Conservation (phyloP, 352 stramenopile genomes). For the Pythium dissimile region DNA sequence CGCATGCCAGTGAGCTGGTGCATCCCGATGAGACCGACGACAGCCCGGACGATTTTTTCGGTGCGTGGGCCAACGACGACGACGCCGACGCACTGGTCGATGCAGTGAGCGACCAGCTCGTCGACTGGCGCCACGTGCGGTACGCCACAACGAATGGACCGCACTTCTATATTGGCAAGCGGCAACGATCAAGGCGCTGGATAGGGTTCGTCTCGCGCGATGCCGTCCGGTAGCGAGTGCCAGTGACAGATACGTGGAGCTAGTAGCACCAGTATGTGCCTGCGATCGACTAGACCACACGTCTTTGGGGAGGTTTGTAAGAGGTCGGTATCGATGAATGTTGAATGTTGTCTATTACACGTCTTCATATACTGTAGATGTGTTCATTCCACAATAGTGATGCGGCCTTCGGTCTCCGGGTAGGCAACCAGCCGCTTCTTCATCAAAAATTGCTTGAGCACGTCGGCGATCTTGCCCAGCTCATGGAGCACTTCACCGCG, state of each 20-base stretch:
- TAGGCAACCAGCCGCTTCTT: conserved; percentile 65
- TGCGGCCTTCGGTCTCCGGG: conserved; percentile 47
- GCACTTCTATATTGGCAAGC: not conserved
- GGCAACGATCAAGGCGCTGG: not conserved
- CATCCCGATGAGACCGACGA: not conserved
- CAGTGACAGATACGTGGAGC: not conserved
- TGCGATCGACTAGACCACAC: not conserved
- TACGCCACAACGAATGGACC: not conserved
- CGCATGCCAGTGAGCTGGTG: not conserved
- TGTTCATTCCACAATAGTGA: conserved; percentile 60
- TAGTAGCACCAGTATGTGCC: not conserved
- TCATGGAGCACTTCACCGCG: conserved; percentile 50
- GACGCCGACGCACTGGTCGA: not conserved
- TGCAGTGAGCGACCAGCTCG: not conserved
- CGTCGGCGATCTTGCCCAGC: conserved; percentile 41
- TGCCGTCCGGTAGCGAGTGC: not conserved
- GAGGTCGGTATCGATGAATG: no score
- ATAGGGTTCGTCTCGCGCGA: not conserved
- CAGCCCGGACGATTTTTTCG: not conserved
- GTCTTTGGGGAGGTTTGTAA: not conserved
- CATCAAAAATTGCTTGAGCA: conserved; percentile 41
- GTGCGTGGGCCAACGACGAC: not conserved
- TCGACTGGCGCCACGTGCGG: not conserved
- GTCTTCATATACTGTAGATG: not conserved
- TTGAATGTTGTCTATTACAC: no score